Base-by-base conservation (phyloP, 495 filamentous ascomycete species). In the Aspergillus wentii region DNA sequence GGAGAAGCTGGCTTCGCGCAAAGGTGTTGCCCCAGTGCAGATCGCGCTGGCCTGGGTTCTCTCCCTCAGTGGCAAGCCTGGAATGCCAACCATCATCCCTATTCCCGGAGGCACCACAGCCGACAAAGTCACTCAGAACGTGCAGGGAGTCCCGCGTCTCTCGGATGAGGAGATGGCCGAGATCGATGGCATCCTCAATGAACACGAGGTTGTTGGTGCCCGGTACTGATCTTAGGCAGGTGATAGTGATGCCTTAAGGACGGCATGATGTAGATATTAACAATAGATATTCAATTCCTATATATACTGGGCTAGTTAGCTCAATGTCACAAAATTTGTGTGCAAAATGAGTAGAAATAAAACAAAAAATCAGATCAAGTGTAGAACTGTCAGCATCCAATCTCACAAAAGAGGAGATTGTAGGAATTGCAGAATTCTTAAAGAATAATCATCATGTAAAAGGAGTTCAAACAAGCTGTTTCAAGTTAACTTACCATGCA, bases 11-110 rank as follows among this genome's bases (percentile, higher is more conserved):
- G 87, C 89, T 4, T 49, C 63, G 43, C 63, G 69, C 44, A 94
- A 91, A 68, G 78, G 76, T 9, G 76, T 76, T 46, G 86, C 82
- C 8, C 69, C 82, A 0, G 78, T 78, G 2, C 88, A 96, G 65
- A 64, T 95, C 23, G 89, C 87, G 8, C 64, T 95, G 37, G 74
- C 64, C 15, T 96, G 90, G 88, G 66, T 82, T 3, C 59, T 61
- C 22, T 62, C 63, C 3, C 54, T 80, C 38, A 72, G 75, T 30
- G 63, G 61, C 20, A 67, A 73, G 48, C 66, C 78, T 27, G 85
- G 79, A 9, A 71, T 82, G 55, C 78, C 80, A 9, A 72, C 69
- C 4, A 83, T 94, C 48, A 82, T 94, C 39, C 89, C 88, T 3
- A 94, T 95, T 45, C 89, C 88, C 1, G 88, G 89, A 10, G 77